Evolutionary conservation across 2,329 filamentous ascomycete species (phyloP).

Genomic region (Alternaria arborescens): DNA sequence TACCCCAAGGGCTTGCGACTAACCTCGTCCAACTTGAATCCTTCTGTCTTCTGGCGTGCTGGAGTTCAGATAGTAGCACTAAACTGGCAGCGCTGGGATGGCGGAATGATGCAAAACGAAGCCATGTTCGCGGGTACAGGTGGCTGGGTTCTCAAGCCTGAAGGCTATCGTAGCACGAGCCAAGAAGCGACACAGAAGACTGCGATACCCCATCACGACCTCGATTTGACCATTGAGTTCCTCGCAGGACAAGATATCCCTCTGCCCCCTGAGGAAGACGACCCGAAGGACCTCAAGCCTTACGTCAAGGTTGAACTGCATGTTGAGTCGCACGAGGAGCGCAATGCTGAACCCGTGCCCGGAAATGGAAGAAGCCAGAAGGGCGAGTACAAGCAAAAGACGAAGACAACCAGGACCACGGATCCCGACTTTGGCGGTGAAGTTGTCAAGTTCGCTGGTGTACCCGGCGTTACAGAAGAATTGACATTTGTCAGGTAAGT

Average conservation of each 20-base stretch:
- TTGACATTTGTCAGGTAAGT: constrained; percentile 60
- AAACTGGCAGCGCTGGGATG: constrained; percentile 92
- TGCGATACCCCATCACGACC: constrained; percentile 59
- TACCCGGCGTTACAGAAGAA: constrained; percentile 56
- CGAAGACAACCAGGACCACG: constrained; percentile 54
- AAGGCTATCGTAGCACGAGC: constrained; percentile 68
- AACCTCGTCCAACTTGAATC: constrained; percentile 85
- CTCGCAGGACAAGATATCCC: constrained; percentile 81
- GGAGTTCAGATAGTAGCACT: constrained; percentile 91
- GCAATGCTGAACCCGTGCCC: constrained; percentile 51
- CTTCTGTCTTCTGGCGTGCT: constrained; percentile 83
- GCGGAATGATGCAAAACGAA: constrained; percentile 95
- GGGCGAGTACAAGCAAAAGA: constrained; percentile 58
- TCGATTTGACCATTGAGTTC: constrained; percentile 76
- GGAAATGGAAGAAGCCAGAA: constrained; percentile 63
- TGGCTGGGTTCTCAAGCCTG: constrained; percentile 87
- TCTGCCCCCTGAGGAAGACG: constrained; percentile 65
- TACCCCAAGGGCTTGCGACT: constrained; percentile 87
- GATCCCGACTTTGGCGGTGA: constrained; percentile 58
- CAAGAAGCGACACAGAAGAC: constrained; percentile 53
- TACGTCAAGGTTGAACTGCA: constrained; percentile 83
- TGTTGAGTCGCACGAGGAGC: constrained; percentile 71
- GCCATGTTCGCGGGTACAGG: constrained; percentile 84
- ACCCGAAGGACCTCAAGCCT: constrained; percentile 70
- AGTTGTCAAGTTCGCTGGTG: constrained; percentile 54